Percentiles rank a stretch among this genome's conserved stretches.
These are phyloP conservation scores for Debaryomyces sp. DNA, from an alignment of 1,139 yeast species.

Conservation along the genomic window DNA sequence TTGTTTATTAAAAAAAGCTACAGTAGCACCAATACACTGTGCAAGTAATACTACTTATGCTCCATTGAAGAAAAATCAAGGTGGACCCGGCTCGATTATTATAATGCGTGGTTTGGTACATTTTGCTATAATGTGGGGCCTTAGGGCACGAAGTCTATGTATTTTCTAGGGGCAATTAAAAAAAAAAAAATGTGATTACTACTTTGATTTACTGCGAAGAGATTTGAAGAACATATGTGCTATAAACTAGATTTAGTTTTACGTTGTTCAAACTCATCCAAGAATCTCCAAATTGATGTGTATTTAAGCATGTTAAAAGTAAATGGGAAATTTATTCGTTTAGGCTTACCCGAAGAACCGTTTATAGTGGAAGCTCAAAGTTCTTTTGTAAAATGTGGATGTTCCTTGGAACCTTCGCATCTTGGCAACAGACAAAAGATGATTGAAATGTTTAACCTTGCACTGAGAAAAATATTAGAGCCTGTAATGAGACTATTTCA, in stretches of 20 bases:
- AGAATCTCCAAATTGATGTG: constrained; percentile 24
- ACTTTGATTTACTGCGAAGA: constrained; percentile 45
- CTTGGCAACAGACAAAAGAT: constrained; percentile 56
- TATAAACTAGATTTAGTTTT: constrained; percentile 48
- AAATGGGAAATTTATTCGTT: constrained; percentile 26
- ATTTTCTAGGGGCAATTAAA: constrained; percentile 50
- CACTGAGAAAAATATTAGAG: background rate
- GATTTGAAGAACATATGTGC: constrained; percentile 35
- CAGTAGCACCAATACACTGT: constrained; percentile 55
- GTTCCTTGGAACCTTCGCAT: constrained; percentile 40
- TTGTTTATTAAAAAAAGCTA: constrained; percentile 22
- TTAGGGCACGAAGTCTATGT: constrained; percentile 60
- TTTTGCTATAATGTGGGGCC: constrained; percentile 60
- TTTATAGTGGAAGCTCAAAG: constrained; percentile 44
- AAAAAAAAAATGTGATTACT: constrained; percentile 49
- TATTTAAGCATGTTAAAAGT: constrained; percentile 26
- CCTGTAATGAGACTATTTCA: too few relatives aligned
- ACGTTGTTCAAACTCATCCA: constrained; percentile 50
- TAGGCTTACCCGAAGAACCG: constrained; percentile 34
- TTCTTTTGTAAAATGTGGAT: constrained; percentile 46
- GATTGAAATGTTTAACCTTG: constrained; percentile 44
- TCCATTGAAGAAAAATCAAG: constrained; percentile 44
- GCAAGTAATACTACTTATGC: constrained; percentile 57
- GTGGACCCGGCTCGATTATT: constrained; percentile 43
- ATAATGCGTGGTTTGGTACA: constrained; percentile 68